Evolutionary conservation across 2,329 filamentous ascomycete genomes (phyloP), one percentile per base, ranked within the genome.

Genomic region (Penicillium digitatum): DNA sequence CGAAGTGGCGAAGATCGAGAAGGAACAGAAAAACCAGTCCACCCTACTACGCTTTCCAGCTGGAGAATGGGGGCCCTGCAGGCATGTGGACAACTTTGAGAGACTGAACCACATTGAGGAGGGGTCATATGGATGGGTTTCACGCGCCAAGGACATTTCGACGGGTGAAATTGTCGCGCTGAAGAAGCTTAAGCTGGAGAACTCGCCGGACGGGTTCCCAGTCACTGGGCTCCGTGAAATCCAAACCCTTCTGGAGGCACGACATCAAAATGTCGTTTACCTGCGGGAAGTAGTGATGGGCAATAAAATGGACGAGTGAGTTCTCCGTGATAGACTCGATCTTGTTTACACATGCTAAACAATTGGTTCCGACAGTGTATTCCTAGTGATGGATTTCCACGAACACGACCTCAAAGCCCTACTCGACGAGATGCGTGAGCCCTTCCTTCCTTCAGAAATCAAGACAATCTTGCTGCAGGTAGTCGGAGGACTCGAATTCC

Each of bases 31-130:
- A 34, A 64, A 67, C 5, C 75, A 78, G 34, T 73, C 82, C 1
- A 84, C 81, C 60, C 78, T 95, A 2, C 74, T 96, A 39, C 85
- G 88, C 11, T 92, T 95, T 68, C 82, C 87, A 10, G 78, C 80
- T 14, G 82, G 82, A 10, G 73, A 78, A 62, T 95, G 91, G 85
- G 81, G 83, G 54, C 79, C 83, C 3, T 88, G 87, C 68, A 82
- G 88, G 57, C 89, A 89, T 69, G 87, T 95, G 26, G 88, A 93
- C 68, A 87, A 90, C 68, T 99, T 92, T 75, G 89, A 96, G 67
- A 88, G 89, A 63, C 80, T 99, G 54, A 99, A 99, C 73, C 89
- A 94, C 70, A 99, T 99, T 66, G 94, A 97, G 74, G 94, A 99
- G 77, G 94, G 94, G 34, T 91, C 91, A 9, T 99, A 99, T 73